Base-by-base conservation (phyloP, 306 rosid species). In the Sphenostylis stenocarpa region DNA sequence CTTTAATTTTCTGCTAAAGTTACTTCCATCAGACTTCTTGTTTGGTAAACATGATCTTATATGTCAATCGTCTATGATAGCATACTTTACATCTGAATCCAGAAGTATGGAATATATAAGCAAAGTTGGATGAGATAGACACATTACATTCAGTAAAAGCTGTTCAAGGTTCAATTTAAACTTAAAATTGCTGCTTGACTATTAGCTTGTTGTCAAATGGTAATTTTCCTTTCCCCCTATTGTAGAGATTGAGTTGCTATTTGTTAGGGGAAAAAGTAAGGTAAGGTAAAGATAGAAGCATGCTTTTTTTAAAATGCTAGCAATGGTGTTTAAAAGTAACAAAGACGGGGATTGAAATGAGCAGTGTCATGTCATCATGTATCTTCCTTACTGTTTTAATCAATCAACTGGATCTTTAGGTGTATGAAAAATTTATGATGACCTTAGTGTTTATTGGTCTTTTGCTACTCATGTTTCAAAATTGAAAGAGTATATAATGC, bases 401-500 rank as follows among this genome's bases (percentile, higher is more conserved):
- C 69, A 55, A 21, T 67, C 76, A 38, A 43, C 60, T 64, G 31
- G 13, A 45, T 48, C 61, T 70, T 82, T 58, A 81, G 62, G 60
- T 67, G 26, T 15, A 49, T 29, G 48, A 23, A 6, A 36, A 68
- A 47, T 75, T 72, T 67, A 63, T 33, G 24, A 36, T 33, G 23
- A 24, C 49, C 11, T 79, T 52, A 26, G 65, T 44, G 20, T 20
- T 48, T 34, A 43, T 20, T 13, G 23, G 26, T 49, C 23, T 16
- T 67, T 5, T 78, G 51, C 17, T 19, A 41, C 79, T 63, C 60
- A 13, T 65, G 6, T 62, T 67, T 36, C 47, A 33, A n/a, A 74
- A 24, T 69, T 39, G 5, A 17, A 26, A 72, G 66, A 61, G 33
- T 47, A 9, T 47, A 9, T 44, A 28, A 67, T 20, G 11, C 57